phyloP scores from a whole-genome alignment of 208 protist genomes.

The Borovskyia barvae region DNA sequence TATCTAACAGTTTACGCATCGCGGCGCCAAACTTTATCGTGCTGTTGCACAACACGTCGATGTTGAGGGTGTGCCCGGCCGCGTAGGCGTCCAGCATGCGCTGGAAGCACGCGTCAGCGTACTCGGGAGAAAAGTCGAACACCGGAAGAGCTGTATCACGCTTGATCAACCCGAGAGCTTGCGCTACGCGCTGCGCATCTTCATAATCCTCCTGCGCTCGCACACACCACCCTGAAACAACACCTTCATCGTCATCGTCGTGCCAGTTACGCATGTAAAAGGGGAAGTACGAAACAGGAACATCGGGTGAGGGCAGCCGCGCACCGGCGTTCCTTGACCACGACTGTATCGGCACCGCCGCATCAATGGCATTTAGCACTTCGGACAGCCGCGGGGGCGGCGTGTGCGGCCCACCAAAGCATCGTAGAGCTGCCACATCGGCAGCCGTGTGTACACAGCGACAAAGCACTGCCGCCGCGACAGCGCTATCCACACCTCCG shows the following conservation, averaged over 20 bases:
- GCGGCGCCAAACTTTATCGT: conserved; percentile 73
- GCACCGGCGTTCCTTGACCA: too few relatives aligned
- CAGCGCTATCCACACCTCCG: conserved; percentile 80
- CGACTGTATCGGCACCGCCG: neutral
- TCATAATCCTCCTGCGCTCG: conserved; percentile 47
- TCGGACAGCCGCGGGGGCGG: neutral
- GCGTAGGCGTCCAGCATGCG: conserved; percentile 73
- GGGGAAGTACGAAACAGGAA: conserved; percentile 30
- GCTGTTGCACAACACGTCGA: conserved; percentile 81
- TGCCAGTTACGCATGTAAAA: conserved; percentile 77
- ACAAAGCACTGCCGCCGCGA: conserved; percentile 53
- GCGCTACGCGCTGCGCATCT: conserved; percentile 64
- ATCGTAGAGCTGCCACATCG: conserved; percentile 54
- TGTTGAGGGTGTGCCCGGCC: conserved; percentile 65
- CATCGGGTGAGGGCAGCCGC: too few relatives aligned
- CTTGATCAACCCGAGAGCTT: conserved; percentile 30
- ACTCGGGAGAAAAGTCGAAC: conserved; percentile 44
- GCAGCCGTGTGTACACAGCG: conserved; percentile 48
- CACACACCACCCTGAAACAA: conserved; percentile 46
- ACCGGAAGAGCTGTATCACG: conserved; percentile 23
- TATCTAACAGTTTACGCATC: conserved; percentile 20
- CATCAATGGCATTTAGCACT: conserved; percentile 7
- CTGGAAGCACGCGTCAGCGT: conserved; percentile 63
- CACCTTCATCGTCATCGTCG: conserved; percentile 41
- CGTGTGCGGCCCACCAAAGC: conserved; percentile 8